Percentiles rank a stretch among this genome's conserved stretches.
Evolutionary conservation across 192 early-diverging fungal genomes (phyloP).

Genomic region (Geosiphon pyriformis): DNA sequence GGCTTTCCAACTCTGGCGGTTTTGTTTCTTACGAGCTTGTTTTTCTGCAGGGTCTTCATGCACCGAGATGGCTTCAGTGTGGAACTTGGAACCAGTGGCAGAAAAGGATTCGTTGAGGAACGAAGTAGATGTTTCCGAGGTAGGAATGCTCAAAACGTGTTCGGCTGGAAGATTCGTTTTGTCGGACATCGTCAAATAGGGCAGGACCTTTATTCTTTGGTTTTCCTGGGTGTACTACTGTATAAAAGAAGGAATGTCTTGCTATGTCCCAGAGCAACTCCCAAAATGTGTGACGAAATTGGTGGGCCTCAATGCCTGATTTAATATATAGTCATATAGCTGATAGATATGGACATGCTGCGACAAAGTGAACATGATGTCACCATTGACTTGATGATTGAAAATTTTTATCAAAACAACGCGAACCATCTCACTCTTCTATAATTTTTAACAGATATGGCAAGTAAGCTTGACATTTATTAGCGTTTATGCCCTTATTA

Average conservation of each 20-base stretch:
- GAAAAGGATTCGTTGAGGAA: not conserved
- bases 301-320: too few species aligned
- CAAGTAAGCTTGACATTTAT: too few species aligned
- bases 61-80: not conserved
- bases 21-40: conserved; percentile 21
- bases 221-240: not conserved
- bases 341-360: too few species aligned
- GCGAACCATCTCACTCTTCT: too few species aligned
- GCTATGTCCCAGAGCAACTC: too few species aligned
- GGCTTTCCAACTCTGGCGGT: conserved; percentile 11
- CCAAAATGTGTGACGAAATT: too few species aligned
- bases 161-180: not conserved
- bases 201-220: not conserved
- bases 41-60: conserved; percentile 15
- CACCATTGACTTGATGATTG: too few species aligned
- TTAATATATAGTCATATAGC: too few species aligned
- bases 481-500: too few species aligned
- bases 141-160: not conserved
- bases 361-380: too few species aligned
- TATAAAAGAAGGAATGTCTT: not conserved
- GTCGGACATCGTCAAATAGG: not conserved
- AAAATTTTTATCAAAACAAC: too few species aligned
- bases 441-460: too few species aligned
- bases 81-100: not conserved
- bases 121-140: not conserved